phyloP scores from a whole-genome alignment of 2,329 filamentous ascomycete species.

The Thelonectria blattea region DNA sequence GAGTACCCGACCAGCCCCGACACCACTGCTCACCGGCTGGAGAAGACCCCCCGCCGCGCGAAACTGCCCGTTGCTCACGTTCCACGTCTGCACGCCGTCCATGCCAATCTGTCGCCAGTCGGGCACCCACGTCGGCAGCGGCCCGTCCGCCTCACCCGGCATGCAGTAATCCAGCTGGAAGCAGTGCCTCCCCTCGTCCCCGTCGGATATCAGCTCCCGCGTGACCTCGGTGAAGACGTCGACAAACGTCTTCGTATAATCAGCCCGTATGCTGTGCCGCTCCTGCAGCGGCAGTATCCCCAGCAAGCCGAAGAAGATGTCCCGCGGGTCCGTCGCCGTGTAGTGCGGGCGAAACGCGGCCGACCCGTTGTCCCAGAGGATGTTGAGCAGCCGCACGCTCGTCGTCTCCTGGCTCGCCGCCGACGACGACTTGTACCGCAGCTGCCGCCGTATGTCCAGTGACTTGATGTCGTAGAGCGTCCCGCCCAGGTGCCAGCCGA shows the following conservation, averaged over 20 bases:
- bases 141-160: not conserved
- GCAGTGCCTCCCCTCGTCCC: not conserved
- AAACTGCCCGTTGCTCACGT: not conserved
- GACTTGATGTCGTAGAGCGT: not conserved
- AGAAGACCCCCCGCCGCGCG: not conserved
- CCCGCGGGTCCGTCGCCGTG: constrained; percentile 31
- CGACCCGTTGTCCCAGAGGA: constrained; percentile 6
- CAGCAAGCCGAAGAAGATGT: constrained; percentile 27
- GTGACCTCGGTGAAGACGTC: constrained; percentile 21
- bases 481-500: not conserved
- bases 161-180: constrained; percentile 22
- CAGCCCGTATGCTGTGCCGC: not conserved
- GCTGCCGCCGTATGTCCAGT: constrained; percentile 5
- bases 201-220: constrained; percentile 7
- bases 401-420: not conserved
- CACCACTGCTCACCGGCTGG: too few species aligned
- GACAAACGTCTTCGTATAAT: constrained; percentile 16
- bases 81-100: not conserved
- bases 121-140: constrained; percentile 27
- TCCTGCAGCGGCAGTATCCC: constrained; percentile 23
- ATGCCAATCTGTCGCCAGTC: constrained; percentile 19
- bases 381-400: constrained; percentile 3
- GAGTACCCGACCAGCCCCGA: not conserved
- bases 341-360: constrained; percentile 19
- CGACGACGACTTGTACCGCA: not conserved